These are phyloP conservation scores for Fusarium sp. DNA, from an alignment of 2,329 filamentous ascomycete species.

Conservation along the genomic window DNA sequence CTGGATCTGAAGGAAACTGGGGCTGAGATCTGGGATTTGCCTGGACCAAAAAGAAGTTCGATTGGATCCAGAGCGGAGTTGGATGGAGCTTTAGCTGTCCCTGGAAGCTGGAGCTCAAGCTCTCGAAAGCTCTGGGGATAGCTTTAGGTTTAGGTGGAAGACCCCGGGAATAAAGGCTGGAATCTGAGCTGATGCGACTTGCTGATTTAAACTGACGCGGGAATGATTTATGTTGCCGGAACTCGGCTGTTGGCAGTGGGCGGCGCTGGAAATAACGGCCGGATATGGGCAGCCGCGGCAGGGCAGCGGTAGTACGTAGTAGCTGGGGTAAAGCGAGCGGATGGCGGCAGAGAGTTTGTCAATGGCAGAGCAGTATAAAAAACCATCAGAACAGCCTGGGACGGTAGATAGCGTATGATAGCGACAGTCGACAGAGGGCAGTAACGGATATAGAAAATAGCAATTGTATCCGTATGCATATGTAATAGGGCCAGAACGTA, in stretches of 20 bases:
- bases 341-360: conserved; percentile 23
- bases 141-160: conserved; percentile 9
- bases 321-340: conserved; percentile 21
- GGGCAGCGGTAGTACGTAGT: conserved; percentile 15
- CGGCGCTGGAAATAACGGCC: conserved; percentile 48
- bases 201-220: conserved; percentile 11
- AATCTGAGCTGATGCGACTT: conserved; percentile 16
- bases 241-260: conserved; percentile 38
- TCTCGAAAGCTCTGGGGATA: conserved; percentile 15
- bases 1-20: conserved; percentile 28
- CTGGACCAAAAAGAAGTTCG: conserved; percentile 14
- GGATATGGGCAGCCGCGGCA: conserved; percentile 33
- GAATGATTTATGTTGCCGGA: conserved; percentile 27
- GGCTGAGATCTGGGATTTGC: conserved; percentile 26
- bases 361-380: conserved; percentile 7
- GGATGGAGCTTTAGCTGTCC: conserved; percentile 26
- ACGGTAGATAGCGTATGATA: neutral
- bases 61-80: conserved; percentile 22
- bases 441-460: neutral
- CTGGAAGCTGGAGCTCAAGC: conserved; percentile 8
- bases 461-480: neutral
- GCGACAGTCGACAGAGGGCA: neutral
- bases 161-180: conserved; percentile 35
- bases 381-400: conserved; percentile 1
- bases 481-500: neutral